These are phyloP conservation scores for Podosphaera xanthii DNA, from an alignment of 2,329 filamentous ascomycete species.

Conservation along the genomic window DNA sequence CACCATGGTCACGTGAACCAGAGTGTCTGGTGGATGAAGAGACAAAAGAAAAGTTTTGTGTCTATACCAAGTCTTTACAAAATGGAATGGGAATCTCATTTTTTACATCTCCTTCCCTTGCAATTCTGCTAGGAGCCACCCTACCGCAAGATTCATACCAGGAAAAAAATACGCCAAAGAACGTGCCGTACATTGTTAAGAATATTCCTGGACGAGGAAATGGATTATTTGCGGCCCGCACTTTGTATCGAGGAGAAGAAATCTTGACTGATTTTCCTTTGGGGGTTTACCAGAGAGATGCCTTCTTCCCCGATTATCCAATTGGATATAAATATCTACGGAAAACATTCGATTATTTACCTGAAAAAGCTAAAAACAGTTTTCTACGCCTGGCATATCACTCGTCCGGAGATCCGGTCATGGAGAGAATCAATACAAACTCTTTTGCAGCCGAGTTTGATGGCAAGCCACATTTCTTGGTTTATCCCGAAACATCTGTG, in stretches of 20 bases:
- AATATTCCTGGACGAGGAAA: constrained; percentile 11
- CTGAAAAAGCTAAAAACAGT: constrained; percentile 6
- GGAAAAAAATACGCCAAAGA: constrained; percentile 7
- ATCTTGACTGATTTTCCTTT: constrained; percentile 10
- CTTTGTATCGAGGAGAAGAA: constrained; percentile 10
- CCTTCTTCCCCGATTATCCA: constrained; percentile 8
- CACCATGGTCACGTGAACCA: constrained; percentile 9
- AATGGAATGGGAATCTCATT: constrained; percentile 13
- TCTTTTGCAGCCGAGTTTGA: constrained; percentile 12
- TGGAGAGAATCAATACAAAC: constrained; percentile 15
- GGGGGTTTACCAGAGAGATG: constrained; percentile 11
- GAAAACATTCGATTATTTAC: constrained; percentile 10
- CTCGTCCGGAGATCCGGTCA: constrained; percentile 9
- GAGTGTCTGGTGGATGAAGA: constrained; percentile 7
- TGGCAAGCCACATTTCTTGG: constrained; percentile 9
- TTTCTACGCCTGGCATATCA: constrained; percentile 8
- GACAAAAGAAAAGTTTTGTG: constrained; percentile 8
- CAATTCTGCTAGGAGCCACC: constrained; percentile 9
- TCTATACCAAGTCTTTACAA: constrained; percentile 12
- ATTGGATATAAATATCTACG: constrained; percentile 9
- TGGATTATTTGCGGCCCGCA: constrained; percentile 12
- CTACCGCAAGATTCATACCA: constrained; percentile 4
- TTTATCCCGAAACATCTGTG: constrained; percentile 14
- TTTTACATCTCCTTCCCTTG: constrained; percentile 10
- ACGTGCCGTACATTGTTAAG: constrained; percentile 10